Evolutionary conservation across 1,139 yeast species (phyloP), one percentile per base, ranked within the genome.

Genomic region (Nakaseomyces delphensis): DNA sequence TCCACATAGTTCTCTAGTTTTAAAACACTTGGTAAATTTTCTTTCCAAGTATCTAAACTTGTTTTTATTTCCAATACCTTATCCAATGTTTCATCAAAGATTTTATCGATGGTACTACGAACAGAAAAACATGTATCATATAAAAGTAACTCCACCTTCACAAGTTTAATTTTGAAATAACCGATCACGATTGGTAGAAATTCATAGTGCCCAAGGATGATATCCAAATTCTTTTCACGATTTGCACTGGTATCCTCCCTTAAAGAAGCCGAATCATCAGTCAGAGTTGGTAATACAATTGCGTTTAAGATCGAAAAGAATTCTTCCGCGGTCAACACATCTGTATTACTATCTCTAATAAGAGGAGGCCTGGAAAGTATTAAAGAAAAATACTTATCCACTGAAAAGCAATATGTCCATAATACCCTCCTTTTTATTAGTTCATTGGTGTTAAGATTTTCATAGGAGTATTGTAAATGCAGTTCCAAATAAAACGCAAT

Each of bases 331-430:
- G 52, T 44, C 4, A 51, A 41, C 14, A 52, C 43, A 36, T 53
- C 52, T 44, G 51, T 54, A 36, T 56, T 55, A 6, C 43, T 41
- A 32, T 48, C 47, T 38, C 45, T 48, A 2, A 56, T 47, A 5
- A 55, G 38, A 1, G 59, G 54, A 7, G 57, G 53, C 11, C 50
- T 45, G 8, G 51, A 48, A n/a, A 55, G 37, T 5, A 48, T 45
- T 36, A 58, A 40, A 6, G 62, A 49, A 32, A 48, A 43, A 31
- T 43, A 44, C 28, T 49, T 51, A 44, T 58, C 62, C 2, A 43
- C 45, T 14, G 50, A 41, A 33, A 48, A 51, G 35, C 61, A 55
- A 38, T 48, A 50, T 52, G 52, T 55, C 57, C 60, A 54, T 15
- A 58, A 33, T 13, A 48, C 44, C 32, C 55, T 48, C 20, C 51